These are phyloP conservation scores for Galerina marginata DNA, from an alignment of 768 basidiomycete genomes.

Conservation along the genomic window DNA sequence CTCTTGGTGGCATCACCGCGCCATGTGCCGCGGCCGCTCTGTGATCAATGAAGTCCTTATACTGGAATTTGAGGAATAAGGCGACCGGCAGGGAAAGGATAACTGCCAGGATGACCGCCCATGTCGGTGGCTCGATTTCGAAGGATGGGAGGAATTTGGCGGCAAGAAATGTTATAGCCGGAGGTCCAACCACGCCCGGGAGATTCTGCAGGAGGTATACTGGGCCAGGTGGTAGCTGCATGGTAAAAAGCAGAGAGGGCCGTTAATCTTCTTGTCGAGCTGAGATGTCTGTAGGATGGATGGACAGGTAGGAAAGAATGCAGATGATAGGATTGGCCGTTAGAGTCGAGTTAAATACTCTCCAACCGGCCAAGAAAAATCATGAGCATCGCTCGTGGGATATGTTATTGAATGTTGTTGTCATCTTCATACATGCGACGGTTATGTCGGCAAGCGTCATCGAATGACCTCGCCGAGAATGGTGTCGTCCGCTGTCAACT, in stretches of 20 bases:
- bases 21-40: conserved; percentile 25
- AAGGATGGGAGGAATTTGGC: conserved; percentile 16
- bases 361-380: too few relatives aligned
- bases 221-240: conserved; percentile 38
- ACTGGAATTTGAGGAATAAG: conserved; percentile 22
- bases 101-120: conserved; percentile 16
- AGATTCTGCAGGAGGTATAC: conserved; percentile 30
- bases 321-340: neutral
- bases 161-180: conserved; percentile 26
- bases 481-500: too few relatives aligned
- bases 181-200: conserved; percentile 29
- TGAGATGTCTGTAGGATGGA: neutral
- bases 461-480: too few relatives aligned
- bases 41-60: conserved; percentile 7
- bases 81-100: conserved; percentile 21
- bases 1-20: conserved; percentile 37
- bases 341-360: too few relatives aligned
- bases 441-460: too few relatives aligned
- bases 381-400: too few relatives aligned
- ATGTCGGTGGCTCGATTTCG: conserved; percentile 11
- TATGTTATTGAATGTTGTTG: too few relatives aligned
- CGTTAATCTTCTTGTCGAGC: neutral
- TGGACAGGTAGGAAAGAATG: neutral
- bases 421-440: too few relatives aligned
- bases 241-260: neutral